phyloP scores from a whole-genome alignment of 768 basidiomycete genomes.

The Mycena polygramma region DNA sequence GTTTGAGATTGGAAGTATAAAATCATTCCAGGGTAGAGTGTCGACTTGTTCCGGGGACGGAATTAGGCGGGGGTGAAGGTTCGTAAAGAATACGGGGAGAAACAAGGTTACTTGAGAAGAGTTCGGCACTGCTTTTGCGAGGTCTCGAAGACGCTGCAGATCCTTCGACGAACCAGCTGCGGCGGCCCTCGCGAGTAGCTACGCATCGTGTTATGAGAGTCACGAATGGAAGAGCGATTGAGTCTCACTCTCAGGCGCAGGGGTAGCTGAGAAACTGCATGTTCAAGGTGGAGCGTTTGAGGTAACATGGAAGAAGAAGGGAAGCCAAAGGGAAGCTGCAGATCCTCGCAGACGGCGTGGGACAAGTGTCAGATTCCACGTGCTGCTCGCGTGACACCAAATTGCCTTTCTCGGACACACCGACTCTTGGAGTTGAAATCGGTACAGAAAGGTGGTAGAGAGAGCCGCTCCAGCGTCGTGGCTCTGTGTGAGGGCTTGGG shows the following conservation, averaged over 20 bases:
- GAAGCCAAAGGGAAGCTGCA: too few species aligned
- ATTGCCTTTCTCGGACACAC: too few species aligned
- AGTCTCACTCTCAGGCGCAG: constrained; percentile 11
- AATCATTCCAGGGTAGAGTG: background rate
- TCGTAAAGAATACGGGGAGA: background rate
- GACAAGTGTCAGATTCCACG: too few species aligned
- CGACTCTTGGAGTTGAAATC: too few species aligned
- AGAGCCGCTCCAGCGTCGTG: too few species aligned
- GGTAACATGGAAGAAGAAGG: background rate
- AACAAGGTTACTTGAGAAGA: background rate
- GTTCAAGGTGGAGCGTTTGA: background rate
- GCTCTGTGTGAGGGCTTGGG: too few species aligned
- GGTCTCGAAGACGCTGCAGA: background rate
- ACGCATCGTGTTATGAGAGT: too few species aligned
- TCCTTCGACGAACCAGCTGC: constrained; percentile 2
- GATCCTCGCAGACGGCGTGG: background rate
- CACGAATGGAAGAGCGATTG: background rate
- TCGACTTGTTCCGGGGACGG: background rate
- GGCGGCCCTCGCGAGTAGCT: constrained; percentile 6
- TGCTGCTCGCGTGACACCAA: too few species aligned
- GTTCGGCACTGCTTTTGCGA: background rate
- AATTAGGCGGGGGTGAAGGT: background rate
- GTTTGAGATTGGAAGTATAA: background rate
- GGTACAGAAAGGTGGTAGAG: too few species aligned
- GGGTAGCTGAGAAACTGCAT: constrained; percentile 1